Conservation (phyloP, 2,329 filamentous ascomycete species). For the Colletotrichum eleusines region DNA sequence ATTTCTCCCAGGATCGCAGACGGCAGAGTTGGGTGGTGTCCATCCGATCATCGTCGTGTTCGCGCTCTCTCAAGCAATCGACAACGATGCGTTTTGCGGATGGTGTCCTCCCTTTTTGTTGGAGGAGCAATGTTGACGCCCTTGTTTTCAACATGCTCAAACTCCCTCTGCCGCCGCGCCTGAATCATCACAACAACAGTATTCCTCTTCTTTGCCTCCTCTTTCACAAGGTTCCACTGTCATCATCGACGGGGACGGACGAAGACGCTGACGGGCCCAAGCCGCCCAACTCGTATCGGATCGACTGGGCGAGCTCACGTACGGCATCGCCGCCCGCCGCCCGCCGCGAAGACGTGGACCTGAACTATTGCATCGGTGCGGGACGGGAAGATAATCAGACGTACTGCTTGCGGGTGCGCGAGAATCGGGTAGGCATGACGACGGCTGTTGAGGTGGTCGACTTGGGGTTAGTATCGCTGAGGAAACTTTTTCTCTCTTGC, state of each 20-base stretch:
- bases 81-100: neutral
- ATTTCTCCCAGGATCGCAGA: slow-evolving; percentile 27
- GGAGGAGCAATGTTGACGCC: slow-evolving; percentile 25
- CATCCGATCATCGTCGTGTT: neutral
- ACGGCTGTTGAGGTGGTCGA: slow-evolving; percentile 39
- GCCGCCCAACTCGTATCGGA: slow-evolving; percentile 34
- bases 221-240: slow-evolving; percentile 6
- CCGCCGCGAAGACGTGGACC: slow-evolving; percentile 34
- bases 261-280: slow-evolving; percentile 32
- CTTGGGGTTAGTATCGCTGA: slow-evolving; percentile 53
- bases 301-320: neutral
- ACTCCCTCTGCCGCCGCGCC: slow-evolving; percentile 11
- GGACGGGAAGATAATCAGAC: slow-evolving; percentile 52
- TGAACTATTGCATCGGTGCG: slow-evolving; percentile 13
- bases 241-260: slow-evolving; percentile 12
- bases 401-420: slow-evolving; percentile 84
- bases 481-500: slow-evolving; percentile 51
- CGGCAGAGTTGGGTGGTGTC: slow-evolving; percentile 17
- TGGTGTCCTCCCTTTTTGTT: slow-evolving; percentile 8
- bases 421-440: slow-evolving; percentile 73
- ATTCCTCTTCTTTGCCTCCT: slow-evolving; percentile 5
- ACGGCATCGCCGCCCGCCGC: neutral
- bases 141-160: slow-evolving; percentile 25
- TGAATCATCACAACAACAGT: slow-evolving; percentile 12
- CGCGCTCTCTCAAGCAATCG: neutral